Base-by-base conservation (phyloP, 345 rosid species). In the Pistacia vera region DNA sequence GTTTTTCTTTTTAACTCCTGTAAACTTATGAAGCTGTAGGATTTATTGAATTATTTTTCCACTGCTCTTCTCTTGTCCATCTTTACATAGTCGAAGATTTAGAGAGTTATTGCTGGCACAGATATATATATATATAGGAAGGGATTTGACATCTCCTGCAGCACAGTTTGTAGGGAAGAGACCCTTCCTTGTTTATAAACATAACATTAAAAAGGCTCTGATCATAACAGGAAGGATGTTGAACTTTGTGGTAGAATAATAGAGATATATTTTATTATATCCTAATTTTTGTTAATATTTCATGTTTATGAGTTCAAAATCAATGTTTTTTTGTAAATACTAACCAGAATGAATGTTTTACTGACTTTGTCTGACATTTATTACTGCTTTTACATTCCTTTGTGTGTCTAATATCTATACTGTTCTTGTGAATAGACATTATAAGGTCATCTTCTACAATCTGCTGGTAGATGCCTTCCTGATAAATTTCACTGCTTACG, bases 1-100 rank as follows among this genome's bases (percentile, higher is more conserved):
- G 81, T 71, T 79, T 84, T 83, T 68, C 76, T 75, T 80, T 79
- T 79, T 63, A 74, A 80, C 81, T 75, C 76, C 49, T 80, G 79
- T 75, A 81, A 78, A 63, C 44, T 81, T 78, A 56, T 81, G 22
- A 59, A 68, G 74, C 52, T 71, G 57, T 83, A 83, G 85, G 75
- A 80, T 81, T 81, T 78, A 65, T 73, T 81, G 64, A 44, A 81
- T 81, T 83, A 75, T 80, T 85, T 30, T 79, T 59, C 63, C 70
- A 33, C 55, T 60, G 68, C 36, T 63, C 20, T 58, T 71, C 72
- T 79, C 52, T 70, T 69, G 18, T 56, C 77, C 62, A 79, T 80
- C 79, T 73, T 80, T 71, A 75, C 68, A 75, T 76, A 74, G 73
- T 79, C 68, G 71, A 63, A 71, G 78, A 64, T 81, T 70, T 81